These are phyloP conservation scores for Termitomyces sp. DNA, from an alignment of 768 basidiomycete species.

Conservation along the genomic window DNA sequence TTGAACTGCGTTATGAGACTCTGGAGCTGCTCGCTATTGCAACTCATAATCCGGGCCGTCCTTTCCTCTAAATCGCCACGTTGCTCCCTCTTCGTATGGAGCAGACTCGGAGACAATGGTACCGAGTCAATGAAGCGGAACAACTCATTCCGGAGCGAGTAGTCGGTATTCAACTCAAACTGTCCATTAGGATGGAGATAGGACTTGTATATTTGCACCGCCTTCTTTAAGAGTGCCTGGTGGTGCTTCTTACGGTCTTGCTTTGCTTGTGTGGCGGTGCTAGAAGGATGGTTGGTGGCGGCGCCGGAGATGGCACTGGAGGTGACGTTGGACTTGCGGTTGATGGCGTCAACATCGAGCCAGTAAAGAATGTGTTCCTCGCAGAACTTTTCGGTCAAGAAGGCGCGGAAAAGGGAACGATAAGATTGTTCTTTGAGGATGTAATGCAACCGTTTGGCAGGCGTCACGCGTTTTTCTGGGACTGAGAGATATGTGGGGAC, in stretches of 20 bases:
- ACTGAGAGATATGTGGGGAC: not conserved
- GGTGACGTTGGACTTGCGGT: conserved; percentile 10
- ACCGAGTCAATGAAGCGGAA: conserved; percentile 9
- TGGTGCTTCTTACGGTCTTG: conserved; percentile 10
- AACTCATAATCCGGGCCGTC: conserved; percentile 5
- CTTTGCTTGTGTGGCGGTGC: not conserved
- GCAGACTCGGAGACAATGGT: not conserved
- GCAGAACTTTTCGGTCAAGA: conserved; percentile 9
- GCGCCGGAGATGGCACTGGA: conserved; percentile 8
- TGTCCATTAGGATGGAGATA: conserved; percentile 11
- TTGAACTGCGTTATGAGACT: conserved; percentile 8
- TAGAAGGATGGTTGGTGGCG: not conserved
- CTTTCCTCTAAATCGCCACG: not conserved
- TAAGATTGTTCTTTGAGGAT: conserved; percentile 9
- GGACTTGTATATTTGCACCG: conserved; percentile 6
- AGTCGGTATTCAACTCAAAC: conserved; percentile 13
- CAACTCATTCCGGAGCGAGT: conserved; percentile 8
- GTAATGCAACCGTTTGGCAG: conserved; percentile 1
- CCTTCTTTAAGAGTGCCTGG: conserved; percentile 7
- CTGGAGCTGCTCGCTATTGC: conserved; percentile 9
- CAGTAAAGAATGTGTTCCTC: conserved; percentile 13
- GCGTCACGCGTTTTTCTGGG: not conserved
- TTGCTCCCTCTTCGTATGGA: not conserved
- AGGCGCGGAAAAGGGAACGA: conserved; percentile 8
- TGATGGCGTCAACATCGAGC: conserved; percentile 12